Conservation (phyloP, 148 eudicot genomes). For the Hydrangea macrophylla region DNA sequence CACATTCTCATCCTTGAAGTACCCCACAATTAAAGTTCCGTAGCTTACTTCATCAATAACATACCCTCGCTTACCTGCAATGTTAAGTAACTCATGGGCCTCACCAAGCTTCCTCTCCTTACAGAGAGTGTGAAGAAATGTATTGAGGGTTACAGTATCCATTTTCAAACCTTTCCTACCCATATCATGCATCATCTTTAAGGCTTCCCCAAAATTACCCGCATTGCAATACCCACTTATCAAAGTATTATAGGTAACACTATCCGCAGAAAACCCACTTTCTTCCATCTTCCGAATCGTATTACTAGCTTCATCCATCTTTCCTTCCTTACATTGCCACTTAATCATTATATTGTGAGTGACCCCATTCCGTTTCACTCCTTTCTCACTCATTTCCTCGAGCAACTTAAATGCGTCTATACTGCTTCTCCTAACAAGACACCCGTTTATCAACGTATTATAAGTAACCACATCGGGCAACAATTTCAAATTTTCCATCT, state of each 20-base stretch:
- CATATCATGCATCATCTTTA: slow-evolving; percentile 40
- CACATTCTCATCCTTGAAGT: slow-evolving; percentile 34
- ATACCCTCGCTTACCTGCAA: slow-evolving; percentile 31
- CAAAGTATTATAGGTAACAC: slow-evolving; percentile 42
- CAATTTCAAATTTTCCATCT: no score
- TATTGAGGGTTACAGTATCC: slow-evolving; percentile 39
- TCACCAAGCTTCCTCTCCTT: slow-evolving; percentile 33
- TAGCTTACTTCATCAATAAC: slow-evolving; percentile 34
- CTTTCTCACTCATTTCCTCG: no score
- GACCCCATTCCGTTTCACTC: no score
- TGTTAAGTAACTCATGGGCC: slow-evolving; percentile 25
- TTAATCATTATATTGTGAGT: slow-evolving; percentile 43
- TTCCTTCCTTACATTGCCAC: slow-evolving; percentile 33
- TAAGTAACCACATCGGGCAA: slow-evolving; percentile 37
- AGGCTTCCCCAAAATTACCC: slow-evolving; percentile 35
- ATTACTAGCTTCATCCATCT: slow-evolving; percentile 33
- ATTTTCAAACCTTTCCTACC: slow-evolving; percentile 37
- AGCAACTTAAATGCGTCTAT: no score
- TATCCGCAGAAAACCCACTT: slow-evolving; percentile 30
- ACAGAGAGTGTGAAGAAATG: slow-evolving; percentile 38
- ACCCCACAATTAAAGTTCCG: slow-evolving; percentile 36
- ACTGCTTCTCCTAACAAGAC: no score
- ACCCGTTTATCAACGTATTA: no score
- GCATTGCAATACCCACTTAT: no score
- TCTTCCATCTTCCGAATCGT: slow-evolving; percentile 35